Percentiles rank a stretch among this genome's conserved stretches.
phyloP scores from a whole-genome alignment of 305 asterid genomes.

The Fraxinus paxiana region DNA sequence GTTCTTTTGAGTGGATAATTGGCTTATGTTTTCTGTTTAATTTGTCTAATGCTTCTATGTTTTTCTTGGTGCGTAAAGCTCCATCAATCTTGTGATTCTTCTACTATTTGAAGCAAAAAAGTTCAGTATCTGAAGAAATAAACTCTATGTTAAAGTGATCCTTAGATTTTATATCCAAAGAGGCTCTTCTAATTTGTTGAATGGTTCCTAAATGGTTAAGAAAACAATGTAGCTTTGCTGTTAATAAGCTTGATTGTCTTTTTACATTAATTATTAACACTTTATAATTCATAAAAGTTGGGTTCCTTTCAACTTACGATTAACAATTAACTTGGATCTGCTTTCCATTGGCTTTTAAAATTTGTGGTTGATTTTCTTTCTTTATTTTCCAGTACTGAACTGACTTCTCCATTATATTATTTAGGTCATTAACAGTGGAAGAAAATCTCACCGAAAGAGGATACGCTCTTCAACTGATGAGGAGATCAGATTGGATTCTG shows the following conservation, averaged over 20 bases:
- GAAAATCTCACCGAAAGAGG: slow-evolving; percentile 57
- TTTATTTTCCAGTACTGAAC: background rate
- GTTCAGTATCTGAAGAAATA: background rate
- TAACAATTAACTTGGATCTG: background rate
- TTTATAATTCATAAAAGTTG: background rate
- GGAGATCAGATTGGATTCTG: slow-evolving; percentile 43
- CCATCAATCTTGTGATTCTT: background rate
- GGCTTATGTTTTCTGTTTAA: background rate
- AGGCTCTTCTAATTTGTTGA: background rate
- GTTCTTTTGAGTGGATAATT: background rate
- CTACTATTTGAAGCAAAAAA: background rate
- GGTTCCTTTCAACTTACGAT: background rate
- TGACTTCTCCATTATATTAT: background rate
- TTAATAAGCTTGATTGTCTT: background rate
- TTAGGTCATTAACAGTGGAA: slow-evolving; percentile 58
- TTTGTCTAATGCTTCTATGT: background rate
- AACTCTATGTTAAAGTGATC: background rate
- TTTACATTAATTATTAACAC: background rate
- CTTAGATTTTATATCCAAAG: background rate
- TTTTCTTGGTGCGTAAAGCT: background rate
- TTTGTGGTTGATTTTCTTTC: background rate
- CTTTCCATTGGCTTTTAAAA: background rate
- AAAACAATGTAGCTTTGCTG: background rate
- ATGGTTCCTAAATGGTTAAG: background rate
- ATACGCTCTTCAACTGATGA: slow-evolving; percentile 41